These are phyloP conservation scores for Polytrichum commune DNA, from an alignment of 225 moss, liverwort and hornwort species.

Conservation along the genomic window DNA sequence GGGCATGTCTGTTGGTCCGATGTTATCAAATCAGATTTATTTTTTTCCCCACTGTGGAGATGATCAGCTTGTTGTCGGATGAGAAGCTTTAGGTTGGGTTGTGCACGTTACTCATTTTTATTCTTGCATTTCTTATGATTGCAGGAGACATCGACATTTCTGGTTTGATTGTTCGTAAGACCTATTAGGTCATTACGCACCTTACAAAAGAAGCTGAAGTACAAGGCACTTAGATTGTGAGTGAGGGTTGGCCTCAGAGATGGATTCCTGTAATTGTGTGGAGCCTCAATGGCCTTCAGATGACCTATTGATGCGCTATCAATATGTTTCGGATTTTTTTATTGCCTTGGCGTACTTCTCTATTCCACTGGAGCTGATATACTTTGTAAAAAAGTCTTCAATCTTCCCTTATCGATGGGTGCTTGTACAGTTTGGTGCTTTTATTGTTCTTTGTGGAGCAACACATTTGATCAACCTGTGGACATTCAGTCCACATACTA, in stretches of 20 bases:
- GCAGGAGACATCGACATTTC: too few relatives aligned
- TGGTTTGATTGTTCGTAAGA: too few relatives aligned
- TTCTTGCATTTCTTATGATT: too few relatives aligned
- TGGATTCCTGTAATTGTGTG: conserved; percentile 56
- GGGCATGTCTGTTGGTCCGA: too few relatives aligned
- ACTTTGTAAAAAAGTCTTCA: conserved; percentile 65
- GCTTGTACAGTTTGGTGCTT: conserved; percentile 66
- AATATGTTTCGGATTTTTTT: conserved; percentile 69
- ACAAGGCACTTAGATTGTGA: too few relatives aligned
- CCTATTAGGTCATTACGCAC: too few relatives aligned
- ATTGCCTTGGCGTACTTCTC: conserved; percentile 69
- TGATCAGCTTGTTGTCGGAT: too few relatives aligned
- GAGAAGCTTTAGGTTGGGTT: too few relatives aligned
- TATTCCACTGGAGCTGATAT: conserved; percentile 61
- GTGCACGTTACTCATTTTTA: too few relatives aligned
- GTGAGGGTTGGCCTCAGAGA: conserved; percentile 12
- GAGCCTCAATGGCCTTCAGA: conserved; percentile 68
- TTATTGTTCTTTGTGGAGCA: conserved; percentile 67
- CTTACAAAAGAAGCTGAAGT: too few relatives aligned
- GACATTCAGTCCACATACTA: conserved; percentile 54
- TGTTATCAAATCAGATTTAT: too few relatives aligned
- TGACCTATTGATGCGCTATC: conserved; percentile 67
- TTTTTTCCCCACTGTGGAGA: too few relatives aligned
- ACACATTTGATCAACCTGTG: conserved; percentile 61
- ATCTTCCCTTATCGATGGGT: conserved; percentile 69